phyloP scores from a whole-genome alignment of 148 eudicot species.

The Nepenthes gracilis region DNA sequence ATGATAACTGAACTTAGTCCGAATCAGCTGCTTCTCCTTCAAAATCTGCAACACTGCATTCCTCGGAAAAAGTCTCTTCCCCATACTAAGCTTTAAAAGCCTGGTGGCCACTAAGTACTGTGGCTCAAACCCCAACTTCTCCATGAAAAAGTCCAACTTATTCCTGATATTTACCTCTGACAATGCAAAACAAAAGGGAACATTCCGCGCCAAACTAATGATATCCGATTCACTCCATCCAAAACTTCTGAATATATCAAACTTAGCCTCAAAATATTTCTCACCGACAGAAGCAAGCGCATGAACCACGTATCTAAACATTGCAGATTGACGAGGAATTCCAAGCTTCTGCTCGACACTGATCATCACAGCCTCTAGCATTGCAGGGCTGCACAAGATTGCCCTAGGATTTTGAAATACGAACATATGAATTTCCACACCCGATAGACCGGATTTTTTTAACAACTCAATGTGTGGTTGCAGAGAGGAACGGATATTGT shows the following conservation, averaged over 20 bases:
- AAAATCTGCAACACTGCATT: constrained; percentile 7
- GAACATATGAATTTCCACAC: constrained; percentile 3
- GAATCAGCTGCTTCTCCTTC: constrained; percentile 20
- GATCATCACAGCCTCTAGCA: constrained; percentile 3
- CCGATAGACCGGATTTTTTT: constrained; percentile 8
- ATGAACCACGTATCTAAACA: constrained; percentile 15
- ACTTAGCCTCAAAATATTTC: constrained; percentile 10
- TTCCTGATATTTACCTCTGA: constrained; percentile 14
- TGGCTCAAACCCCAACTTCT: constrained; percentile 17
- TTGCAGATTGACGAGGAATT: constrained; percentile 7
- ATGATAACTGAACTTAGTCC: neutral
- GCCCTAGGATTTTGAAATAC: neutral
- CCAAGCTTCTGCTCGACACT: constrained; percentile 17
- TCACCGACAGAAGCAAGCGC: neutral
- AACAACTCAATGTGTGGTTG: constrained; percentile 11
- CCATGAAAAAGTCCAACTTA: constrained; percentile 19
- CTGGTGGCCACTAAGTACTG: constrained; percentile 5
- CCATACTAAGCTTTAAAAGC: constrained; percentile 15
- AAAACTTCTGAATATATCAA: constrained; percentile 13
- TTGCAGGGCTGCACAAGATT: neutral
- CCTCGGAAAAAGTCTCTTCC: constrained; percentile 25
- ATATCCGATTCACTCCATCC: constrained; percentile 25
- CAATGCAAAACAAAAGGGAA: constrained; percentile 10
- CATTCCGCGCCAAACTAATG: neutral
- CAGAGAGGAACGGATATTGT: neutral